Evolutionary conservation across 108 stramenopile species (phyloP).

Genomic region (Stephanodiscus minutulus): DNA sequence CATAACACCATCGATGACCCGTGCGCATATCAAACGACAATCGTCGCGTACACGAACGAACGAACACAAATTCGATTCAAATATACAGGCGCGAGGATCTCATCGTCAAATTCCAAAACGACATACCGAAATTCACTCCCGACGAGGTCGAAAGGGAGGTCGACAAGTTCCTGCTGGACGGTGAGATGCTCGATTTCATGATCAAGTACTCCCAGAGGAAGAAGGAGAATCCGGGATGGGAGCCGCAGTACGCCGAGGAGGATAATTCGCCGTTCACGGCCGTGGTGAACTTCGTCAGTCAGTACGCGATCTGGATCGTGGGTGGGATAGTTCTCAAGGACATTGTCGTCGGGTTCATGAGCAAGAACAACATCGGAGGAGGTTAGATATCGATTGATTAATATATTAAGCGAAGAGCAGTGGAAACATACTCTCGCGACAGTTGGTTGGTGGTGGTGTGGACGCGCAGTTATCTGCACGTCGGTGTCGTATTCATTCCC

Average conservation of each 20-base stretch:
- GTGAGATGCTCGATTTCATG: conserved; percentile 73
- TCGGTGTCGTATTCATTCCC: no score
- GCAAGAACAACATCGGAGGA: no score
- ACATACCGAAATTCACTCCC: conserved; percentile 55
- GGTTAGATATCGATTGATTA: no score
- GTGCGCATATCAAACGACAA: conserved; percentile 9
- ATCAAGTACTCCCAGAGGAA: conserved; percentile 68
- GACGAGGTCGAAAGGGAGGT: conserved; percentile 58
- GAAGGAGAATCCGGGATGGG: conserved; percentile 61
- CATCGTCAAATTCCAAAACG: conserved; percentile 60
- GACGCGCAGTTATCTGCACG: no score
- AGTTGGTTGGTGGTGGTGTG: no score
- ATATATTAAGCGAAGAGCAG: no score
- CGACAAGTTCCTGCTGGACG: conserved; percentile 76
- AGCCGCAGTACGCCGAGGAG: conserved; percentile 33
- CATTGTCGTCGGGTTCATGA: conserved; percentile 20
- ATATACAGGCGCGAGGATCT: conserved; percentile 65
- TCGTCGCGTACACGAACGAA: not conserved
- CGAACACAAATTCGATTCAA: conserved; percentile 1
- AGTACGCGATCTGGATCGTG: conserved; percentile 44
- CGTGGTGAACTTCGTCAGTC: conserved; percentile 27
- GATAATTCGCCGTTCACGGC: conserved; percentile 25
- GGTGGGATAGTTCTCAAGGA: conserved; percentile 44
- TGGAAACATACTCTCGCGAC: no score
- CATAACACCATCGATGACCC: not conserved